Evolutionary conservation across 2,329 filamentous ascomycete species (phyloP), one percentile per base, ranked within the genome.

Genomic region (Xylaria sp.): DNA sequence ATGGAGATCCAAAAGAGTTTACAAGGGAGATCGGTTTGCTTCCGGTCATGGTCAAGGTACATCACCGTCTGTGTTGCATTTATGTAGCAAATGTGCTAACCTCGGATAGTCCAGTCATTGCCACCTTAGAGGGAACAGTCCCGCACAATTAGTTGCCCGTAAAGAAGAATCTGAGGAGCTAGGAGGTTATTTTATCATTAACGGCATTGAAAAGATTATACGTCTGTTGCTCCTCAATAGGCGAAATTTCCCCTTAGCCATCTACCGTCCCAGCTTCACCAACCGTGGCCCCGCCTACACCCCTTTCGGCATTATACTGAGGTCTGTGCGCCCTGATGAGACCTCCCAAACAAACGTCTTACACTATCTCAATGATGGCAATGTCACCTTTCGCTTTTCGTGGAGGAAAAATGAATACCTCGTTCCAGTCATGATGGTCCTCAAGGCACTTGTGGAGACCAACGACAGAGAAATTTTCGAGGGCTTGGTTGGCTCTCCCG

Each of bases 381-480:
- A 98, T 80, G 91, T 98, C 76, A 98, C 94, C 0, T 97, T 99
- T 82, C 89, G 96, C 66, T 99, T 99, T 82, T 98, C 95, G 7
- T 99, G 95, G 95, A 88, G 94, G 74, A 99, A 99, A 83, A 94
- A 94, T 75, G 96, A 99, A 81, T 99, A 94, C 78, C 88, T 99
- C n/a, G 88, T 99, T 2, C 96, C 96, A 0, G 92, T 94, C 70
- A 91, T 98, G 87, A 98, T 99, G 95, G 90, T 99, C 41, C 83
- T 99, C 72, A 99, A 98, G 83, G 95, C 96, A 1, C 84, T 99
- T 59, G 88, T 96, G 1, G 95, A 99, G 80, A 99, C 96, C 18
- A 99, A 97, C 79, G 96, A 99, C 78, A 90, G 94, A 66, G 94
- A 98, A 78, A 96, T 99, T 54, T 98, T 97, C 69, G 94, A 98